Conservation (phyloP, 176 grass and related monocot species). For the Cenchrus fungigraminus region DNA sequence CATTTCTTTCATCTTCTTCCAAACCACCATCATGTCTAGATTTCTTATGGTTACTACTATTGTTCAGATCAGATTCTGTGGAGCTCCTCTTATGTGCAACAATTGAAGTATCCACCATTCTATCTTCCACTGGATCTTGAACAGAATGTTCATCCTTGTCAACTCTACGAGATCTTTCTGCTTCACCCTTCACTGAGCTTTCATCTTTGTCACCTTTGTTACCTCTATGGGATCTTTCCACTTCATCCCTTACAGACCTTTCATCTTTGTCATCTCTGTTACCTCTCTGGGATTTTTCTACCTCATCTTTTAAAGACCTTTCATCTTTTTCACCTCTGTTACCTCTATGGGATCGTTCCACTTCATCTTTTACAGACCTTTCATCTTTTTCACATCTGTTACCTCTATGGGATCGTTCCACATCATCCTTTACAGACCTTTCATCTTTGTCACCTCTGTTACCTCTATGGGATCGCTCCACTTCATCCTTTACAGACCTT, state of each 20-base stretch:
- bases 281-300: conserved; percentile 48
- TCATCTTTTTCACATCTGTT: conserved; percentile 57
- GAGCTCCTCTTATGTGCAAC: conserved; percentile 54
- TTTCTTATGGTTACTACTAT: conserved; percentile 57
- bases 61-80: conserved; percentile 42
- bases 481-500: conserved; percentile 53
- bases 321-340: conserved; percentile 54
- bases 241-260: conserved; percentile 52
- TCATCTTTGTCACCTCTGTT: conserved; percentile 54
- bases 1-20: conserved; percentile 49
- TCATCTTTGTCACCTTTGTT: conserved; percentile 53
- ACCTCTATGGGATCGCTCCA: conserved; percentile 33
- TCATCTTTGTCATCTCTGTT: conserved; percentile 59
- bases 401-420: conserved; percentile 49
- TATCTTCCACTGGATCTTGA: conserved; percentile 62
- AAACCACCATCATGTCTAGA: conserved; percentile 37
- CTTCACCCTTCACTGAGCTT: conserved; percentile 47
- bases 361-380: conserved; percentile 53
- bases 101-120: conserved; percentile 36
- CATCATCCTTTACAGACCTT: conserved; percentile 48
- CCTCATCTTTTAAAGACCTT: conserved; percentile 47
- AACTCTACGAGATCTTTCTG: conserved; percentile 57
- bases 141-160: conserved; percentile 56
- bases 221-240: conserved; percentile 35
- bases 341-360: conserved; percentile 34